A percentile compares a stretch with the other conserved stretches of the same genome.
Conservation (phyloP, 129 eudicot species). For the Flaveria ramosissima region DNA sequence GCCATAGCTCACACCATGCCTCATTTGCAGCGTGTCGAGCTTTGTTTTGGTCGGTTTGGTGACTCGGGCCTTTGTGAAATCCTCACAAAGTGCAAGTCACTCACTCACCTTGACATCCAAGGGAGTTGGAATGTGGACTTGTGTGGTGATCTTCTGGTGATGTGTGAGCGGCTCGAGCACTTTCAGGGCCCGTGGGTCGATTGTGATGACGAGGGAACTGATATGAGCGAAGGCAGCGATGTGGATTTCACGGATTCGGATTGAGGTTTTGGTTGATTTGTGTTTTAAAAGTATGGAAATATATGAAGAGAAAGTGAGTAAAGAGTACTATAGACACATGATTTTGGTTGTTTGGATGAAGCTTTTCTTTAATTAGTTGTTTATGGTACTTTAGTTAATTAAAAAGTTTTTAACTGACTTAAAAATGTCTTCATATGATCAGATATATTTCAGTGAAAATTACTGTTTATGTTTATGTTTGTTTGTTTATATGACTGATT, state of each 20-base stretch:
- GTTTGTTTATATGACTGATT: no score
- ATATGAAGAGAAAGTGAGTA: neutral
- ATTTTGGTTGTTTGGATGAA: neutral
- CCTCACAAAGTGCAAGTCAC: constrained; percentile 33
- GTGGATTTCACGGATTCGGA: neutral
- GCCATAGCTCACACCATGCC: constrained; percentile 40
- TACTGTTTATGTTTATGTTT: no score
- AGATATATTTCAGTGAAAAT: no score
- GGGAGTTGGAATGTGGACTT: constrained; percentile 38
- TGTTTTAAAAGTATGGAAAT: neutral
- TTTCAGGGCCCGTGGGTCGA: constrained; percentile 29
- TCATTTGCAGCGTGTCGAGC: constrained; percentile 26
- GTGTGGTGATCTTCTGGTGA: constrained; percentile 29
- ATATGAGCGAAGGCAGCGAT: constrained; percentile 1
- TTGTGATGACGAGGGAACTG: constrained; percentile 13
- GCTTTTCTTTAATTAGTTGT: neutral
- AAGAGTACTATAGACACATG: neutral
- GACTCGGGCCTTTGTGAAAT: constrained; percentile 38
- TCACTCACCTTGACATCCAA: constrained; percentile 33
- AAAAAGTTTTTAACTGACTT: neutral
- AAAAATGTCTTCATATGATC: no score
- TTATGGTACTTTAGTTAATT: neutral
- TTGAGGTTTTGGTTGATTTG: constrained; percentile 12
- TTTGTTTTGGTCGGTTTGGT: constrained; percentile 40
- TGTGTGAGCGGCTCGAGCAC: constrained; percentile 26